Evolutionary conservation across 2,329 filamentous ascomycete genomes (phyloP), one percentile per base, ranked within the genome.

Genomic region (Lecanosticta acicola): DNA sequence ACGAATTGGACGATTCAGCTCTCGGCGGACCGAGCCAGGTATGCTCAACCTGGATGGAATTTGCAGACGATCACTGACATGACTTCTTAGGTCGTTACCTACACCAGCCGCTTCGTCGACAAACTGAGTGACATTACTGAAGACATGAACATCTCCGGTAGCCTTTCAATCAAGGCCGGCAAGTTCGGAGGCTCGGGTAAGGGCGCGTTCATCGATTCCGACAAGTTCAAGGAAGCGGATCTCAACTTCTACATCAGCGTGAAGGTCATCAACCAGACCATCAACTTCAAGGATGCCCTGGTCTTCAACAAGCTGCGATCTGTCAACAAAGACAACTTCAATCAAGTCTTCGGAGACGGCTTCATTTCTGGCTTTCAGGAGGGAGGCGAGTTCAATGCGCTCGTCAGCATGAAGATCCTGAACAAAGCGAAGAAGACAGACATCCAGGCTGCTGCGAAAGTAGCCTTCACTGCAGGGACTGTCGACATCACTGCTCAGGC

Each of bases 291-390:
- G 11, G 24, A 46, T 10, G 29, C 18, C 7, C n/a, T 16, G 13
- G n/a, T 8, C 2, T 48, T 43, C 26, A 13, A 20, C 3, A 11
- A 16, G 5, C 36, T 48, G 11, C 11, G 39, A 10, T n/a, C 14
- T 8, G 26, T 48, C 9, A 14, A 18, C 3, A 16, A 39, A 17
- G 24, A 24, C 4, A 39, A 7, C 20, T 48, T 48, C 40, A 48
- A 37, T 32, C 18, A 48, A 8, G 21, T 21, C 20, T 48, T 33
- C 17, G 45, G 45, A 10, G 45, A 48, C 20, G 13, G 45, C 33
- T 41, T 37, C 33, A 48, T 48, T 21, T 48, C 45, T 5, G 45
- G 45, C 4, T 46, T 46, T 17, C n/a, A n/a, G n/a, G n/a, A n/a
- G n/a, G n/a, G n/a, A n/a, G 45, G 45, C 39, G 40, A 44, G n/a